Conservation (phyloP, 2,329 filamentous ascomycete genomes). For the Endoconidiophora polonica region DNA sequence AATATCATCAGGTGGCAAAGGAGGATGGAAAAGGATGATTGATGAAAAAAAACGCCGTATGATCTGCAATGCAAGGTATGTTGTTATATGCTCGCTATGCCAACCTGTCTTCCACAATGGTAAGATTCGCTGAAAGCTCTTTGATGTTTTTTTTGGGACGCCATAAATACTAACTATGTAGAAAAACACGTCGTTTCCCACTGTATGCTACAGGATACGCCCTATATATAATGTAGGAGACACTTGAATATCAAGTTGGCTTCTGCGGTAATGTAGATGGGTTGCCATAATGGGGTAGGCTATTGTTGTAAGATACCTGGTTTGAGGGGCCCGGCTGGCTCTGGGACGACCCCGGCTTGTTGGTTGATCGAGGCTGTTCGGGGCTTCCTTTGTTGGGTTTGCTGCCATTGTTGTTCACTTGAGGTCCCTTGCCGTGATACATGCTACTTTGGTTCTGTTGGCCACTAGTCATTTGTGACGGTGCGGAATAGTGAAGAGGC, state of each 20-base stretch:
- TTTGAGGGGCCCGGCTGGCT: slow-evolving; percentile 16
- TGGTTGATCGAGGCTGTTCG: slow-evolving; percentile 22
- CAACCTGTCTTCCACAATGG: neutral
- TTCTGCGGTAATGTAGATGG: slow-evolving; percentile 43
- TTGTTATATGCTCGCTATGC: neutral
- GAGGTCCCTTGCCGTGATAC: too few relatives aligned
- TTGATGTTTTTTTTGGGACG: neutral
- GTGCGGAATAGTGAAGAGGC: neutral
- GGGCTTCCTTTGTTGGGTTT: slow-evolving; percentile 18
- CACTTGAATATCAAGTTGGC: slow-evolving; percentile 20
- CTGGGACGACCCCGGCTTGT: too few relatives aligned
- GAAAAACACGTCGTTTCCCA: neutral
- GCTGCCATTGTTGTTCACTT: neutral
- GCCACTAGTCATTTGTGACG: slow-evolving; percentile 9
- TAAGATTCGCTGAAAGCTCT: too few relatives aligned
- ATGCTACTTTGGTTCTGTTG: too few relatives aligned
- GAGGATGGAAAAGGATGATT: too few relatives aligned
- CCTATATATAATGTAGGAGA: neutral
- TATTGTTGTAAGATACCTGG: slow-evolving; percentile 26
- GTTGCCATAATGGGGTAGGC: slow-evolving; percentile 42
- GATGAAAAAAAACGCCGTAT: too few relatives aligned
- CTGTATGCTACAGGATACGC: neutral
- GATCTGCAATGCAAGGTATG: too few relatives aligned
- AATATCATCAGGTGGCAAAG: too few relatives aligned
- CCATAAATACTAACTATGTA: slow-evolving; percentile 2